Conservation (phyloP, 768 basidiomycete genomes). For the Cubamyces sp. region DNA sequence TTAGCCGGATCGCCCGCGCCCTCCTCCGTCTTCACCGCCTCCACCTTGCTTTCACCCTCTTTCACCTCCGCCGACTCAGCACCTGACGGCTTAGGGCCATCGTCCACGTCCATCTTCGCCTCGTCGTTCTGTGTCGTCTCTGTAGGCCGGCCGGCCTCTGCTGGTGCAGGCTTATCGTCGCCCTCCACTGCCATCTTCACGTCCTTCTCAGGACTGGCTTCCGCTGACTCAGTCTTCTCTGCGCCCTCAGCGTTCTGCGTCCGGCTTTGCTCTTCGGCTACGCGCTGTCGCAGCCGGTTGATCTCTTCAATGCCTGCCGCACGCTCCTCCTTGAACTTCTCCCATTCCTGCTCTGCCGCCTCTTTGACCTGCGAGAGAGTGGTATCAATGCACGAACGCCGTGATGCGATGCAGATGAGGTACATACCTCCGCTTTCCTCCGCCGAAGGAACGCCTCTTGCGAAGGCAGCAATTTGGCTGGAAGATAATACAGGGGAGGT, state of each 20-base stretch:
- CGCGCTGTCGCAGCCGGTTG: conserved; percentile 59
- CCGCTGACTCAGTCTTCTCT: conserved; percentile 31
- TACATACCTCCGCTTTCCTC: conserved; percentile 64
- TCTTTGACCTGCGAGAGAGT: conserved; percentile 52
- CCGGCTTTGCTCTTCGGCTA: conserved; percentile 65
- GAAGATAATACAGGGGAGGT: conserved; percentile 78
- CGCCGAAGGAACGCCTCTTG: conserved; percentile 70
- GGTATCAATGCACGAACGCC: not conserved
- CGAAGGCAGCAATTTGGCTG: conserved; percentile 63
- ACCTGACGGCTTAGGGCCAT: conserved; percentile 32
- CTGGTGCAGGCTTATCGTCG: conserved; percentile 17
- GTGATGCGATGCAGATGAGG: not conserved
- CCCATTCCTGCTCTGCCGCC: conserved; percentile 72
- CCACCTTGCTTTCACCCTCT: conserved; percentile 22
- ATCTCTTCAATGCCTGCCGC: conserved; percentile 63
- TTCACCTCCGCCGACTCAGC: conserved; percentile 6
- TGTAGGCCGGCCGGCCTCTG: not conserved
- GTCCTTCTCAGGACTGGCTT: conserved; percentile 4
- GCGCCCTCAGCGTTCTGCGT: conserved; percentile 43
- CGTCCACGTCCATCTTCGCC: conserved; percentile 41
- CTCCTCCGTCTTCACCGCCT: conserved; percentile 40
- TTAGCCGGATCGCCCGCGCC: conserved; percentile 50
- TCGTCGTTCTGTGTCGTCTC: conserved; percentile 21
- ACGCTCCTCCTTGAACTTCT: conserved; percentile 64
- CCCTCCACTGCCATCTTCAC: conserved; percentile 33